Conservation (phyloP, 2,329 filamentous ascomycete species). For the Sordariomycetes sp. region DNA sequence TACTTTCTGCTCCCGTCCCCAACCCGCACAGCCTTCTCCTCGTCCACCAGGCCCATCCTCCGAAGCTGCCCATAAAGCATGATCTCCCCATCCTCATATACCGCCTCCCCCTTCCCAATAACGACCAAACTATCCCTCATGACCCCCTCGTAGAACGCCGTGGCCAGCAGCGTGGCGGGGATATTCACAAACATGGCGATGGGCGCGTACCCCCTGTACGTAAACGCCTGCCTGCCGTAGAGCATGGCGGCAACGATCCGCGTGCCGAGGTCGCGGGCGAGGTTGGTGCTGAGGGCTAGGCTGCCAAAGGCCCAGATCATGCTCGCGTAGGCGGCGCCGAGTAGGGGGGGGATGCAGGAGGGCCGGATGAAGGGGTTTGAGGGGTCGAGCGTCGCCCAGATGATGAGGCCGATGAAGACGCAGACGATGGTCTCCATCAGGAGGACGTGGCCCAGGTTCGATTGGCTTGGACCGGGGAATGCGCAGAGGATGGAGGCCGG, state of each 20-base stretch:
- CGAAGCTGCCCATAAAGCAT: conserved; percentile 28
- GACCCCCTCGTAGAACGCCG: conserved; percentile 38
- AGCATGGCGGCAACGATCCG: conserved; percentile 46
- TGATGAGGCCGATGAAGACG: conserved; percentile 39
- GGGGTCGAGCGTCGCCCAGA: conserved; percentile 43
- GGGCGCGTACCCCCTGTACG: conserved; percentile 26
- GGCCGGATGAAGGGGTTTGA: conserved; percentile 43
- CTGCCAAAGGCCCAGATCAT: conserved; percentile 44
- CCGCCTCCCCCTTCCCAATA: conserved; percentile 33
- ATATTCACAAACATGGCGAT: conserved; percentile 43
- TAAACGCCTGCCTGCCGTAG: conserved; percentile 13
- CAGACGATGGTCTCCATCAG: conserved; percentile 46
- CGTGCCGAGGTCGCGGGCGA: conserved; percentile 44
- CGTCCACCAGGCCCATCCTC: conserved; percentile 17
- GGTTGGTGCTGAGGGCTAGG: conserved; percentile 40
- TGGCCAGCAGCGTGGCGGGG: conserved; percentile 41
- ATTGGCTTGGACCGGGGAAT: conserved; percentile 33
- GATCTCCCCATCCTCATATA: conserved; percentile 36
- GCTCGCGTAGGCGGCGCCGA: conserved; percentile 38
- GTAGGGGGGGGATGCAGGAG: conserved; percentile 32
- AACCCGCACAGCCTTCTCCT: conserved; percentile 7
- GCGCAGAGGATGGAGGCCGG: conserved; percentile 41
- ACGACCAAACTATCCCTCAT: conserved; percentile 37
- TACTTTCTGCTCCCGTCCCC: no score
- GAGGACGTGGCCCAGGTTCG: conserved; percentile 41